Base-by-base conservation (phyloP, 352 stramenopile species). In the Phytopythium mirpurense region DNA sequence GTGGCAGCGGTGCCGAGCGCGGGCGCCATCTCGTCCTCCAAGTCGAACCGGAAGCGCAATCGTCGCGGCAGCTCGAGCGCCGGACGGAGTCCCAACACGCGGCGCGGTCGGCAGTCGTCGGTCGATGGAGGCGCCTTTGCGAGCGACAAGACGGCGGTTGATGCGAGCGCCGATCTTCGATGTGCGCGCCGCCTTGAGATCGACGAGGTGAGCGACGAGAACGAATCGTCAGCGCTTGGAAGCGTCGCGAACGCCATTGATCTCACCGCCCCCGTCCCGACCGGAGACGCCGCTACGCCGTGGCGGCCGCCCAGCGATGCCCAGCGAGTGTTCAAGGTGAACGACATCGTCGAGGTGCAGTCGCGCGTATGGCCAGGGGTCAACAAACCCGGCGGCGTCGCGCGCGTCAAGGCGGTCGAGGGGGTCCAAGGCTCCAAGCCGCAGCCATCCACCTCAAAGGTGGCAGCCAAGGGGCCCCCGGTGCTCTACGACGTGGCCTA, bases 361-460 rank as follows among this genome's bases (percentile, higher is more conserved):
- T 46, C 64, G 11, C 80, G 80, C 19, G 70, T 84, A 6, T 81
- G 80, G 66, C 55, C 63, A 31, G 78, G 78, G 5, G 72, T 65
- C 31, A 91, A 91, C 56, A 91, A 91, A 51, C 76, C 72, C 18
- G 81, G 81, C 6, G 81, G 81, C 24, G 81, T 91, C 23, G 81
- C 66, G 40, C 67, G 78, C 2, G 59, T 90, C 21, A 70, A 66
- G n/a, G 62, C 61, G 7, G 79, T 85, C 29, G 60, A 81, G 50
- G 55, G 68, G 0, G 19, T 29, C 40, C 5, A 5, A 6, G 36
- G 15, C 3, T 21, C 36, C 0, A 6, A 19, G 36, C 35, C 18
- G 35, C 36, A 41, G 5, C 21, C 40, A 15, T 24, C 1, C 8
- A 16, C 0, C 38, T n/a, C 10, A n/a, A n/a, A n/a, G n/a, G n/a